These are phyloP conservation scores for Tylopilus vinaceipallidus DNA, from an alignment of 768 basidiomycete species.

Conservation along the genomic window DNA sequence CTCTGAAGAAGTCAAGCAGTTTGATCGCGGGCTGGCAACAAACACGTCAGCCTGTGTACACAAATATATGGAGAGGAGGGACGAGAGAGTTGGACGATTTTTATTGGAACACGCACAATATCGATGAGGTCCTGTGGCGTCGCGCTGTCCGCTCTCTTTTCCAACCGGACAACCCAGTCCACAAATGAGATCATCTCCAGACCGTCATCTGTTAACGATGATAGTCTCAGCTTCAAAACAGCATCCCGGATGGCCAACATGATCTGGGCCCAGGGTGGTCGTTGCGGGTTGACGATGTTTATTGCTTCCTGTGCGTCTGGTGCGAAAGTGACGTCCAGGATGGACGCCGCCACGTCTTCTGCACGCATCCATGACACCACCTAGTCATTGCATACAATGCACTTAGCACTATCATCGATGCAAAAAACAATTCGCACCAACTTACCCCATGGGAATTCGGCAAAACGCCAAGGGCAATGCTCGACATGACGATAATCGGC, in stretches of 20 bases:
- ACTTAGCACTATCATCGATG: neutral
- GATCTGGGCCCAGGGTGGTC: constrained; percentile 30
- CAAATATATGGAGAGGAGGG: too few species aligned
- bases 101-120: constrained; percentile 1
- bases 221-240: constrained; percentile 12
- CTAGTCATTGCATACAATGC: constrained; percentile 3
- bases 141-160: constrained; percentile 21
- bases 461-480: constrained; percentile 27
- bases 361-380: constrained; percentile 37
- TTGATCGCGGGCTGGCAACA: constrained; percentile 32
- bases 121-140: constrained; percentile 5
- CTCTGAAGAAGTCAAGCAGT: constrained; percentile 29
- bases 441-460: constrained; percentile 35
- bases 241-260: constrained; percentile 24
- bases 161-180: constrained; percentile 32
- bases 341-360: constrained; percentile 32
- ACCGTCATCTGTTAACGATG: neutral
- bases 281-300: constrained; percentile 40
- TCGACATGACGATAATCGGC: constrained; percentile 35
- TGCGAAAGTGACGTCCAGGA: constrained; percentile 34
- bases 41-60: neutral
- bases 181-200: constrained; percentile 24
- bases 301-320: constrained; percentile 22
- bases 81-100: too few species aligned
- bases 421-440: neutral